These are phyloP conservation scores for Magnaporthiopsis rhizophila DNA, from an alignment of 2,329 filamentous ascomycete genomes.

Conservation along the genomic window DNA sequence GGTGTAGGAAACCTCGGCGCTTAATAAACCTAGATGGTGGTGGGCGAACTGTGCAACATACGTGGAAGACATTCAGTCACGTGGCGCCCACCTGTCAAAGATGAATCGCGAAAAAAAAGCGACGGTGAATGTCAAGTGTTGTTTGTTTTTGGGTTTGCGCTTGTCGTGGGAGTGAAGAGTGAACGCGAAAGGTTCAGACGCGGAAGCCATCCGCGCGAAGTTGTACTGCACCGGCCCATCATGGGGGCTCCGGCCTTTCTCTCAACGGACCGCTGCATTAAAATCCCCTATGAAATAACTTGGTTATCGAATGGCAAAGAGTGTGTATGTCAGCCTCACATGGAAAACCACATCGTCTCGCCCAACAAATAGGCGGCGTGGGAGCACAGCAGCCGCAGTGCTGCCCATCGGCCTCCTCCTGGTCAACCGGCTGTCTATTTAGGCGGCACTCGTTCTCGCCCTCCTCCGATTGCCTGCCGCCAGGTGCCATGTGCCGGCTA, in stretches of 20 bases:
- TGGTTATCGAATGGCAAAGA: neutral
- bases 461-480: neutral
- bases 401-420: neutral
- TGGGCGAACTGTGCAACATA: neutral
- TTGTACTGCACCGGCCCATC: too few relatives aligned
- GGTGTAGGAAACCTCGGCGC: neutral
- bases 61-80: neutral
- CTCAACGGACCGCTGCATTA: too few relatives aligned
- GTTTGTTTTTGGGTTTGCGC: too few relatives aligned
- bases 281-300: neutral
- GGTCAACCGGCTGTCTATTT: neutral
- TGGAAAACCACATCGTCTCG: neutral
- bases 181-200: too few relatives aligned
- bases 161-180: too few relatives aligned
- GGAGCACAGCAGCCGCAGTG: neutral
- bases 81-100: neutral
- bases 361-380: neutral
- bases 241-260: too few relatives aligned
- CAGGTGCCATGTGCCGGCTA: too few relatives aligned
- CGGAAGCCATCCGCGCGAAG: too few relatives aligned
- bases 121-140: too few relatives aligned
- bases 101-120: neutral
- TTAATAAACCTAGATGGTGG: neutral
- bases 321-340: neutral
- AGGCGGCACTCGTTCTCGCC: neutral